phyloP scores from a whole-genome alignment of 371 early-diverging fungal genomes.

The Funneliformis caledonium region DNA sequence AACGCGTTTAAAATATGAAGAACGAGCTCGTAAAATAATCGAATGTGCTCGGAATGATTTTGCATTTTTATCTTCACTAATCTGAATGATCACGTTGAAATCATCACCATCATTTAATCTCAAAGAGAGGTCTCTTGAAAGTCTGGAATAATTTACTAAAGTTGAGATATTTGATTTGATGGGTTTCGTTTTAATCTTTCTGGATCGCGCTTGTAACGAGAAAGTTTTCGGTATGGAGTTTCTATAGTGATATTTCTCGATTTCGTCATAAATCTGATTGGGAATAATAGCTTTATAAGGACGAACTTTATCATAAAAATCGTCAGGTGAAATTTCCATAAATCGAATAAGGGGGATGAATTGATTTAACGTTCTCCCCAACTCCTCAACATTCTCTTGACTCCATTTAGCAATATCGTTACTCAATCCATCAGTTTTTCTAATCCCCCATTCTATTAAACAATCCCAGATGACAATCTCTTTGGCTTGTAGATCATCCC shows the following conservation, averaged over 20 bases:
- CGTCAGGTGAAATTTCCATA: slow-evolving; percentile 1
- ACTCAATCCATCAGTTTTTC: not conserved
- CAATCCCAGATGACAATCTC: slow-evolving; percentile 22
- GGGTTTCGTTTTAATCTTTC: too few species aligned
- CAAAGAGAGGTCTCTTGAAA: not conserved
- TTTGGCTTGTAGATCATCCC: slow-evolving; percentile 10
- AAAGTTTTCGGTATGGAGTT: too few species aligned
- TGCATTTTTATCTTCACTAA: not conserved
- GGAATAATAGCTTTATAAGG: slow-evolving; percentile 20
- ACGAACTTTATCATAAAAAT: slow-evolving; percentile 29
- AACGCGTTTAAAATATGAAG: slow-evolving; percentile 17
- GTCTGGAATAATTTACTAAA: too few species aligned
- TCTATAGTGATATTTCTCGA: not conserved
- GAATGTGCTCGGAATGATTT: slow-evolving; percentile 28
- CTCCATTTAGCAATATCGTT: slow-evolving; percentile 1
- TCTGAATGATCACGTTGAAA: slow-evolving; percentile 2
- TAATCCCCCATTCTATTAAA: slow-evolving; percentile 29
- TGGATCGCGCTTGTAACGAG: too few species aligned
- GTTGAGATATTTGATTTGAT: too few species aligned
- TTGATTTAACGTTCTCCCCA: not conserved
- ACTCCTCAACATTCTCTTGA: not conserved
- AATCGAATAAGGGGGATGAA: slow-evolving; percentile 28
- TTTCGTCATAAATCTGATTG: not conserved
- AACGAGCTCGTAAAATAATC: slow-evolving; percentile 1
- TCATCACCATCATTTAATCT: not conserved